Evolutionary conservation across 805 yeast genomes (phyloP).

Genomic region (Starmerella davenportii): DNA sequence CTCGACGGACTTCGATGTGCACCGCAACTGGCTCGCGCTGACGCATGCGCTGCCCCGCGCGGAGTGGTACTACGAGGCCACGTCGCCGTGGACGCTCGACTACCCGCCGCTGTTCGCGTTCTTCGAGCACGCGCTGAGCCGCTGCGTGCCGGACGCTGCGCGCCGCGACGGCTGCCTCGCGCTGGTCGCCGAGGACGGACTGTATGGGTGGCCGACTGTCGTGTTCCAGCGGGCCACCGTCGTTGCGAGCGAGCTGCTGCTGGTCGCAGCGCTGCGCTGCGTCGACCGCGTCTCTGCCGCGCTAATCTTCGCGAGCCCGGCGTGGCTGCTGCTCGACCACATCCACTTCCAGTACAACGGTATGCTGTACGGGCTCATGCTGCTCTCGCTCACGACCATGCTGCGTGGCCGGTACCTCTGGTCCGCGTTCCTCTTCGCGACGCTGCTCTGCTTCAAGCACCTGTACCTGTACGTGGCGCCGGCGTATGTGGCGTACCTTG

Average conservation of each 20-base stretch:
- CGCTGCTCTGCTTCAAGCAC: slow-evolving; percentile 80
- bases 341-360: slow-evolving; percentile 96
- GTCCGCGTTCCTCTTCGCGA: slow-evolving; percentile 47
- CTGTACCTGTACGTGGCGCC: slow-evolving; percentile 88
- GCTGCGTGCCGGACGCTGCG: slow-evolving; percentile 47
- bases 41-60: slow-evolving; percentile 55
- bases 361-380: slow-evolving; percentile 68
- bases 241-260: slow-evolving; percentile 51
- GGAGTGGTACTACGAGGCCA: slow-evolving; percentile 72
- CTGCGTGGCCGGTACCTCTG: slow-evolving; percentile 35
- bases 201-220: slow-evolving; percentile 61
- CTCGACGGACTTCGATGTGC: slow-evolving; percentile 95
- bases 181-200: slow-evolving; percentile 39
- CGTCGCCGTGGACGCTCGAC: slow-evolving; percentile 82
- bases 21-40: slow-evolving; percentile 90
- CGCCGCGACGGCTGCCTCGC: slow-evolving; percentile 60
- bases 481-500: slow-evolving; percentile 64
- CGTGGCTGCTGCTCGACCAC: slow-evolving; percentile 77
- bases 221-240: slow-evolving; percentile 72
- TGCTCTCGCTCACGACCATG: slow-evolving; percentile 58
- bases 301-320: slow-evolving; percentile 74
- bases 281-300: slow-evolving; percentile 49
- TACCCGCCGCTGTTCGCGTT: slow-evolving; percentile 97
- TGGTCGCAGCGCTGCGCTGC: slow-evolving; percentile 28
- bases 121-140: slow-evolving; percentile 68